Base-by-base conservation (phyloP, 2,329 filamentous ascomycete genomes). In the Westerdykella ornata region DNA sequence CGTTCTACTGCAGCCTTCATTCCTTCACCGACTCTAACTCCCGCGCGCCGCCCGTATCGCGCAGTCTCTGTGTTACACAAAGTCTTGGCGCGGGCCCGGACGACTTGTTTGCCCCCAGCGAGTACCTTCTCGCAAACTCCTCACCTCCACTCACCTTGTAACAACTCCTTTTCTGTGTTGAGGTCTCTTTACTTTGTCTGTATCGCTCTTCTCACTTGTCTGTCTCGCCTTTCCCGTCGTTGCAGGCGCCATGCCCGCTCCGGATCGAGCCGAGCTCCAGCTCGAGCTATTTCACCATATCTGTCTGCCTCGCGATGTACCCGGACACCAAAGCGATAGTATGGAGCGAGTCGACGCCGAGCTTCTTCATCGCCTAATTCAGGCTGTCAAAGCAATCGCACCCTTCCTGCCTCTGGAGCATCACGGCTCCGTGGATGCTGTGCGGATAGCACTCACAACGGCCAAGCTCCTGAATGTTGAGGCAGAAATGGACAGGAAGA, bases 251-350 rank as follows among this genome's bases (percentile, higher is more conserved):
- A 62, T 59, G 57, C 49, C 47, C 40, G 31, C 47, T 33, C 19
- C 38, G 12, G 18, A 19, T 15, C 41, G 38, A 2, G 8, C 41
- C 7, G 34, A 40, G 13, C 52, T 59, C 28, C 39, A 59, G 3
- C 46, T 54, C 15, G 54, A 57, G 34, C 40, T 63, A 12, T 57
- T 66, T 44, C 55, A 66, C 26, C 68, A 71, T 32, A 43, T 68
- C 13, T 59, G 59, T 1, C 49, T 71, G 1, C 68, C 68, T 2
- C 63, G 66, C 8, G 46, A 64, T 7, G 53, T 70, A 2, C 68
- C 69, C 5, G 62, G 61, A 3, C 48, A 43, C 17, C 56, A 60
- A 18, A 66, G 69, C 19, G 39, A 13, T 1, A 54, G 63, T 7
- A 43, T 61, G 0, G 37, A 48, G 17, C 33, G 41, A 5, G 45